Conservation (phyloP, 805 yeast genomes). For the Barnettozyma vustinii region DNA sequence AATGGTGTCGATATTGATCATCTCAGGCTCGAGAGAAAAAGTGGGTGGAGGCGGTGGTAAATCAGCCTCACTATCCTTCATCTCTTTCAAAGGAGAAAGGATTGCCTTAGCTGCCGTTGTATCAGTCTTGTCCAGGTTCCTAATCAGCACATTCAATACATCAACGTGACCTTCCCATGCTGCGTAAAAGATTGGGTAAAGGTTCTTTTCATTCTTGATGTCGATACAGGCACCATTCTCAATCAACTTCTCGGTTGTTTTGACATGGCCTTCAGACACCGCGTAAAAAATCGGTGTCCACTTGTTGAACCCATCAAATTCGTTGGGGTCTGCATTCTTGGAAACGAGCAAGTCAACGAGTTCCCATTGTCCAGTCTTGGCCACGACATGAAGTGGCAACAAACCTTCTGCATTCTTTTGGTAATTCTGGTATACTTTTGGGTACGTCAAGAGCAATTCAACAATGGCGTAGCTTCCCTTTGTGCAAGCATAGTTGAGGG, state of each 20-base stretch:
- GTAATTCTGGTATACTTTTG: constrained; percentile 32
- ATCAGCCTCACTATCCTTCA: constrained; percentile 5
- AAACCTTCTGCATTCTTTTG: constrained; percentile 80
- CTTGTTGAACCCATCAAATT: constrained; percentile 75
- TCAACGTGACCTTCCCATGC: constrained; percentile 90
- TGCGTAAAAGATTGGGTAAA: constrained; percentile 80
- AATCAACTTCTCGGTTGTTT: constrained; percentile 65
- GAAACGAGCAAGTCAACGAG: constrained; percentile 62
- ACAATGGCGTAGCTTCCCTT: constrained; percentile 72
- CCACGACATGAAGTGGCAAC: constrained; percentile 81
- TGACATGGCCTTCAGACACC: constrained; percentile 74
- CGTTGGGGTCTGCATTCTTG: constrained; percentile 75
- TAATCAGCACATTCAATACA: constrained; percentile 67
- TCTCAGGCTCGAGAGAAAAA: constrained; percentile 24
- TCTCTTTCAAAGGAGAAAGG: constrained; percentile 22
- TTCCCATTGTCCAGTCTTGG: constrained; percentile 72
- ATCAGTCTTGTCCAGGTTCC: constrained; percentile 21
- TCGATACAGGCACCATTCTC: constrained; percentile 66
- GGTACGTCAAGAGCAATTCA: constrained; percentile 33
- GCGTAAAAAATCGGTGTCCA: constrained; percentile 96
- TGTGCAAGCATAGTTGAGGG: constrained; percentile 84
- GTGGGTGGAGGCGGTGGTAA: constrained; percentile 19
- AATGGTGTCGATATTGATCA: constrained; percentile 55
- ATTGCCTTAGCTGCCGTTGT: constrained; percentile 11
- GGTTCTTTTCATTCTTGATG: constrained; percentile 72